Evolutionary conservation across 2,329 filamentous ascomycete species (phyloP).

Genomic region (Metarhizium guizhouense): DNA sequence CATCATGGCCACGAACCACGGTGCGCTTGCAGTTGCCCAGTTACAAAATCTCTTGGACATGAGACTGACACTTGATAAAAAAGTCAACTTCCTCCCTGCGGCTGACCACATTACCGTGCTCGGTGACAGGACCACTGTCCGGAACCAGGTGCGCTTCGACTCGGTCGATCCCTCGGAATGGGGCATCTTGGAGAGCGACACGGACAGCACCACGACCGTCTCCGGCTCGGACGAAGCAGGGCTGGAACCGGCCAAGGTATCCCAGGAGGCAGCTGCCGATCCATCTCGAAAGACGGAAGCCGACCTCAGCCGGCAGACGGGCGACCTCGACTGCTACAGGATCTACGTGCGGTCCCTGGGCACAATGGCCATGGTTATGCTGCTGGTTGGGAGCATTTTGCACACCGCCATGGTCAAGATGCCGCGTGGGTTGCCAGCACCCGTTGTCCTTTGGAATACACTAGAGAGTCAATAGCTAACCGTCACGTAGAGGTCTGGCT

Average conservation of each 20-base stretch:
- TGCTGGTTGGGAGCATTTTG: conserved; percentile 9
- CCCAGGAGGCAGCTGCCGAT: not conserved
- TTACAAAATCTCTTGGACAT: not conserved
- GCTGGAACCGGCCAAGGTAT: not conserved
- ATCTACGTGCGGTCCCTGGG: conserved; percentile 19
- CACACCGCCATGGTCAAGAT: conserved; percentile 12
- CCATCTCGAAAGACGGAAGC: conserved; percentile 8
- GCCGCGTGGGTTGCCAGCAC: conserved; percentile 12
- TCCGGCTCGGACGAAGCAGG: not conserved
- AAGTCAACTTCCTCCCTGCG: conserved; percentile 15
- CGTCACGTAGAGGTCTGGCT: conserved; percentile 22
- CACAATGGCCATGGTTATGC: conserved; percentile 10
- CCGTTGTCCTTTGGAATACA: not conserved
- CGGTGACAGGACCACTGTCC: conserved; percentile 11
- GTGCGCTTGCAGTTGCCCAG: conserved; percentile 10
- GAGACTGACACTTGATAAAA: not conserved
- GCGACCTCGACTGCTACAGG: conserved; percentile 18
- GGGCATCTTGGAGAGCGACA: conserved; percentile 8
- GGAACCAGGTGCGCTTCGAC: conserved; percentile 15
- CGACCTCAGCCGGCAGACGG: conserved; percentile 18
- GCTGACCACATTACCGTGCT: conserved; percentile 18
- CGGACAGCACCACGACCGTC: not conserved
- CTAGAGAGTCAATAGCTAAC: too few species aligned
- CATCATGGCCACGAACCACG: conserved; percentile 31
- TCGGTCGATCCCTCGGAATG: conserved; percentile 10